phyloP scores from a whole-genome alignment of 1,284 basidiomycete species.

The Cerioporus squamosus region DNA sequence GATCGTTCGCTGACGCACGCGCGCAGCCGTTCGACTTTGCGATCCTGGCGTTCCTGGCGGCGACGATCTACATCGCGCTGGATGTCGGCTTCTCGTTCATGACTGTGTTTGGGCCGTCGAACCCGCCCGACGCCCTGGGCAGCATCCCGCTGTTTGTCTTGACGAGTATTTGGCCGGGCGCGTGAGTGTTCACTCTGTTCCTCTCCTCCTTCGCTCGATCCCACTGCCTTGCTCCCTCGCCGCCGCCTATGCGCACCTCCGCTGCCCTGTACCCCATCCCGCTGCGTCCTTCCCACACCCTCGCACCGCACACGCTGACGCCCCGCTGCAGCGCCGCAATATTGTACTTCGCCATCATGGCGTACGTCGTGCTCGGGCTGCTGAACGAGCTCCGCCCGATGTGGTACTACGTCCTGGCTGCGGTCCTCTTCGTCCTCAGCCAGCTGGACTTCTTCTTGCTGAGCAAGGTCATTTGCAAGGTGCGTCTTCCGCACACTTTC shows the following conservation, averaged over 20 bases:
- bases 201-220: background rate
- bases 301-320: too few species aligned
- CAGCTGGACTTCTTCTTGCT: conserved; percentile 83
- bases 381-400: conserved; percentile 77
- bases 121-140: conserved; percentile 56
- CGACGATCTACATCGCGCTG: conserved; percentile 78
- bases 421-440: conserved; percentile 69
- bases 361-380: conserved; percentile 72
- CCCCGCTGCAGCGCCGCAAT: conserved; percentile 57
- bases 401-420: conserved; percentile 69
- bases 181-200: conserved; percentile 47
- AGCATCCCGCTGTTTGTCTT: conserved; percentile 79
- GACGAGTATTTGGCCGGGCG: conserved; percentile 84
- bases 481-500: conserved; percentile 38
- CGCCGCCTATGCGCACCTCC: too few species aligned
- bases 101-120: conserved; percentile 58
- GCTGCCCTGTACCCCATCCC: too few species aligned
- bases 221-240: too few species aligned
- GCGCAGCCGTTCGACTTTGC: conserved; percentile 67
- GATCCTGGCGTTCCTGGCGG: conserved; percentile 64
- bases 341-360: conserved; percentile 72
- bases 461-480: conserved; percentile 75
- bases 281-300: too few species aligned
- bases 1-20: too few species aligned
- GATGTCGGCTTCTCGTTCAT: conserved; percentile 76